Percentiles rank a stretch among this genome's conserved stretches.
These are phyloP conservation scores for Cymodocea nodosa DNA, from an alignment of 116 monocot species.

Conservation along the genomic window DNA sequence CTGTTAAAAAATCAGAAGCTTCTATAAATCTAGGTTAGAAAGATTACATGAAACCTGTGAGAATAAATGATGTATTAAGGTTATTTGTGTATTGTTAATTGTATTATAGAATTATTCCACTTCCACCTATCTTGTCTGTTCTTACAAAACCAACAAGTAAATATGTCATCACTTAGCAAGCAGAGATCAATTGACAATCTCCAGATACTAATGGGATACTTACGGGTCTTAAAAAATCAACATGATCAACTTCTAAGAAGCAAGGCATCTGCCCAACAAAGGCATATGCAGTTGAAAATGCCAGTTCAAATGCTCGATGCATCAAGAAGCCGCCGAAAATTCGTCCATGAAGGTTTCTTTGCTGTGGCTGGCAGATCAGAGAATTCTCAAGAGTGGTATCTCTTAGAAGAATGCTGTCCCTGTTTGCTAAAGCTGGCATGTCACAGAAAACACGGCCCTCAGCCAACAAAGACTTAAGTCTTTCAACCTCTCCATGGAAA, in stretches of 20 bases:
- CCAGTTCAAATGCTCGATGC: slow-evolving; percentile 82
- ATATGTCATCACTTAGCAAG: too few species aligned
- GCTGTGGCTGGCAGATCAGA: slow-evolving; percentile 93
- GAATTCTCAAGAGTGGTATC: slow-evolving; percentile 87
- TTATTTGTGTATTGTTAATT: too few species aligned
- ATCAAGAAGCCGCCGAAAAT: slow-evolving; percentile 97
- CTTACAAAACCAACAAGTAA: too few species aligned
- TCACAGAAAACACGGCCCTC: slow-evolving; percentile 90
- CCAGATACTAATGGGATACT: slow-evolving; percentile 15
- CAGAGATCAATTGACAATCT: neutral
- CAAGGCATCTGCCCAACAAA: slow-evolving; percentile 75
- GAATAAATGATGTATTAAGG: too few species aligned
- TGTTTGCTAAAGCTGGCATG: slow-evolving; percentile 79
- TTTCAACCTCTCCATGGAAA: slow-evolving; percentile 33
- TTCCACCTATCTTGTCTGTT: too few species aligned
- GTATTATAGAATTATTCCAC: too few species aligned
- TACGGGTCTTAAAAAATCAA: slow-evolving; percentile 90
- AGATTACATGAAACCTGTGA: too few species aligned
- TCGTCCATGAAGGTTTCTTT: slow-evolving; percentile 84
- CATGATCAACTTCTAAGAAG: slow-evolving; percentile 96
- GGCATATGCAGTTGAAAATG: slow-evolving; percentile 96
- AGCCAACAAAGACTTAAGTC: slow-evolving; percentile 47
- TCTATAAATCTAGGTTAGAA: too few species aligned
- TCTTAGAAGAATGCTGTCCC: slow-evolving; percentile 72
- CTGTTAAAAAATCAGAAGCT: too few species aligned